Percentiles rank a stretch among this genome's conserved stretches.
phyloP scores from a whole-genome alignment of 768 basidiomycete species.

The Punctularia strigosozonata region DNA sequence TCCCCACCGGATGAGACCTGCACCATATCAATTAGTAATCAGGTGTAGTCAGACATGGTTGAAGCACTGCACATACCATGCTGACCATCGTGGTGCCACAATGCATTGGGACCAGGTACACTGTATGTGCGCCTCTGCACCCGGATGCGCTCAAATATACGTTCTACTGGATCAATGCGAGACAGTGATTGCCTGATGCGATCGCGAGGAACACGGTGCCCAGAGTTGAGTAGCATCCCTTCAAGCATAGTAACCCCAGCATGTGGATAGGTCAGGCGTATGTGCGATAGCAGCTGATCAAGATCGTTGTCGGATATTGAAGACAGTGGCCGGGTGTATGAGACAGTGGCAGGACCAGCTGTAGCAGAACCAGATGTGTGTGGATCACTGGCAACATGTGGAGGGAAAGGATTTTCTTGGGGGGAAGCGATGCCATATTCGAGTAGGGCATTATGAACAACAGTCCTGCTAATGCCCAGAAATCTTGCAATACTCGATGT shows the following conservation, averaged over 20 bases:
- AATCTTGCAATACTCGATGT: constrained; percentile 9
- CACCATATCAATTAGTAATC: neutral
- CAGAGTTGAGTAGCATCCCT: constrained; percentile 6
- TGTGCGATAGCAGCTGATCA: constrained; percentile 2
- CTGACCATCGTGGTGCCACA: constrained; percentile 16
- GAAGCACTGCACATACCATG: constrained; percentile 11
- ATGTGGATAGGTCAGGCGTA: constrained; percentile 3
- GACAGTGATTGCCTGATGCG: constrained; percentile 5
- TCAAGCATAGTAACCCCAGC: constrained; percentile 10
- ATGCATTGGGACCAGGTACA: constrained; percentile 11
- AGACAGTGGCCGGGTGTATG: constrained; percentile 6
- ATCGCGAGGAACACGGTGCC: constrained; percentile 3
- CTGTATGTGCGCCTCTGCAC: constrained; percentile 9
- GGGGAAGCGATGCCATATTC: constrained; percentile 9
- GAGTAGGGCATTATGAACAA: constrained; percentile 8
- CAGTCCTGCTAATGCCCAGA: constrained; percentile 6
- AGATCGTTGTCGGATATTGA: constrained; percentile 7
- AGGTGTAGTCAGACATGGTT: too few species aligned
- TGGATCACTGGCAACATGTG: too few species aligned
- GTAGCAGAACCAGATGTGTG: neutral
- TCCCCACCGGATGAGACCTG: constrained; percentile 12
- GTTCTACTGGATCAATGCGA: constrained; percentile 8
- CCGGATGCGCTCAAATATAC: too few species aligned
- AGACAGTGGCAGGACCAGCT: neutral
- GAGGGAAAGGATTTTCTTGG: constrained; percentile 3